A percentile compares a stretch with the other conserved stretches of the same genome.
phyloP scores from a whole-genome alignment of 257 asterid genomes.

The Solanum verrucosum region DNA sequence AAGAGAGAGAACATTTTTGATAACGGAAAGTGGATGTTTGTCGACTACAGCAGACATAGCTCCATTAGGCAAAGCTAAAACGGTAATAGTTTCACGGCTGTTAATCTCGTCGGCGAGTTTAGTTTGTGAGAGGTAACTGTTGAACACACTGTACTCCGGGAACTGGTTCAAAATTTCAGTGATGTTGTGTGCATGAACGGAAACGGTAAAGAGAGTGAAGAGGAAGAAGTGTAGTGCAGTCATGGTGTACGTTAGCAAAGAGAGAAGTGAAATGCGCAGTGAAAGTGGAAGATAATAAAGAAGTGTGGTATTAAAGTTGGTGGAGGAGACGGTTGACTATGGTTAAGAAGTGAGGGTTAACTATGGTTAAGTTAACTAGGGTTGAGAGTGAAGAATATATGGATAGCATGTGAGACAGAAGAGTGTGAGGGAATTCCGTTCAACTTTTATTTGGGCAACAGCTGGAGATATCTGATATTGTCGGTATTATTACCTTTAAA shows the following conservation, averaged over 20 bases:
- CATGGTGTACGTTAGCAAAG: constrained; percentile 25
- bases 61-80: constrained; percentile 59
- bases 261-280: not conserved
- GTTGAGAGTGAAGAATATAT: not conserved
- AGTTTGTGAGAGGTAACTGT: constrained; percentile 48
- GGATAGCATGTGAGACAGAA: constrained; percentile 5
- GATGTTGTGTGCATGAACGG: constrained; percentile 49
- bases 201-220: constrained; percentile 16
- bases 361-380: not conserved
- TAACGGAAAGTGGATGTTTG: constrained; percentile 54
- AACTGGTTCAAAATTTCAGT: constrained; percentile 48
- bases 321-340: not conserved
- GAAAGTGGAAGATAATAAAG: not conserved
- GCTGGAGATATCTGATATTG: constrained; percentile 23
- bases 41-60: constrained; percentile 56
- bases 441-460: constrained; percentile 17
- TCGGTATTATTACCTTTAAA: constrained; percentile 1
- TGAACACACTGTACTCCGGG: constrained; percentile 83
- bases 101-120: constrained; percentile 97
- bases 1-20: constrained; percentile 56
- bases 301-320: constrained; percentile 6
- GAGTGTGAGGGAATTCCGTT: constrained; percentile 9
- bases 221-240: constrained; percentile 17
- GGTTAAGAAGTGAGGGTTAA: not conserved
- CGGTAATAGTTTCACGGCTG: constrained; percentile 81